Evolutionary conservation across 176 grass and related monocot species (phyloP).

Genomic region (sorghum (Sorghum bicolor)): Sorghum_bicolor_NCBIv3 NC_012870.2:68025001-68025500

Average conservation of each 20-base stretch:
- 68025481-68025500: conserved; percentile 26
- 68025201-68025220: not conserved
- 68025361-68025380: not conserved
- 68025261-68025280: not conserved
- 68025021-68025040: not conserved
- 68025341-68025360: not conserved
- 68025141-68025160: conserved; percentile 1
- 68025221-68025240: too few relatives aligned
- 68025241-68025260: not conserved
- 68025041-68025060: not conserved
- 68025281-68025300: conserved; percentile 2
- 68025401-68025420: not conserved
- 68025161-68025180: conserved; percentile 7
- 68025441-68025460: conserved; percentile 8
- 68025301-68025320: not conserved
- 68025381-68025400: not conserved
- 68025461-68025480: not conserved
- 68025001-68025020: not conserved
- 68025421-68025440: not conserved
- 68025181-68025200: conserved; percentile 18
- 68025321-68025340: not conserved
- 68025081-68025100: conserved; percentile 24
- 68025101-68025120: conserved; percentile 1
- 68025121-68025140: conserved; percentile 9
- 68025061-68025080: not conserved